Evolutionary conservation across 306 rosid genomes (phyloP).

Genomic region (Crotalaria pallida): DNA sequence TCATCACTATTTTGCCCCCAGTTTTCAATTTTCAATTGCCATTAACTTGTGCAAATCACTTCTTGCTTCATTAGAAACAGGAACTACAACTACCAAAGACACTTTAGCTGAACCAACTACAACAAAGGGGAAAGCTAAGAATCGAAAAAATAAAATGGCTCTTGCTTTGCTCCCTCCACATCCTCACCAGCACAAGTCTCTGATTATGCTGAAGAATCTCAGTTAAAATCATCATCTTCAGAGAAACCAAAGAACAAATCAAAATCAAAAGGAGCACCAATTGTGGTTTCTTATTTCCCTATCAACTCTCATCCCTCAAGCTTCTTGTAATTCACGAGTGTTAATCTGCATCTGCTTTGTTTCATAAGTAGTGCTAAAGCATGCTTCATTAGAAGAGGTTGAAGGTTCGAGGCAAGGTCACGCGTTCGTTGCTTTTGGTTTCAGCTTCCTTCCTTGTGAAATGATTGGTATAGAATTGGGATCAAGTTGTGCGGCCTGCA

Average conservation of each 20-base stretch:
- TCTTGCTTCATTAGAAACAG: background rate
- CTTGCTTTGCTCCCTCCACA: constrained; percentile 14
- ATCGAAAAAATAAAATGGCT: background rate
- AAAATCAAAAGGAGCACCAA: constrained; percentile 19
- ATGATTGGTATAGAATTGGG: no score
- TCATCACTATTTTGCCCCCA: background rate
- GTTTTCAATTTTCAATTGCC: background rate
- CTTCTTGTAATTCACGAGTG: background rate
- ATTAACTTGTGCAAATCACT: background rate
- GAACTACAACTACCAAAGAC: background rate
- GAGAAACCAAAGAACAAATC: constrained; percentile 9
- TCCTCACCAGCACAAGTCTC: constrained; percentile 1
- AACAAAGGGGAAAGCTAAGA: background rate
- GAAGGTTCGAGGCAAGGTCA: no score
- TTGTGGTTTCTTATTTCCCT: constrained; percentile 21
- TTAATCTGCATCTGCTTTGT: background rate
- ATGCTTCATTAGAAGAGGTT: no score
- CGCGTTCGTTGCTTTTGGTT: no score
- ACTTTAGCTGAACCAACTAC: background rate
- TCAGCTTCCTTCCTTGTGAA: no score
- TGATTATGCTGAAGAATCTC: background rate
- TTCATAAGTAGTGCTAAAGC: no score
- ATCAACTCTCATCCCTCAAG: constrained; percentile 2
- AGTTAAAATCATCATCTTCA: background rate
- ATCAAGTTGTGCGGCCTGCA: no score